These are phyloP conservation scores for Kwoniella dejecticola DNA, from an alignment of 768 basidiomycete genomes.

Conservation along the genomic window DNA sequence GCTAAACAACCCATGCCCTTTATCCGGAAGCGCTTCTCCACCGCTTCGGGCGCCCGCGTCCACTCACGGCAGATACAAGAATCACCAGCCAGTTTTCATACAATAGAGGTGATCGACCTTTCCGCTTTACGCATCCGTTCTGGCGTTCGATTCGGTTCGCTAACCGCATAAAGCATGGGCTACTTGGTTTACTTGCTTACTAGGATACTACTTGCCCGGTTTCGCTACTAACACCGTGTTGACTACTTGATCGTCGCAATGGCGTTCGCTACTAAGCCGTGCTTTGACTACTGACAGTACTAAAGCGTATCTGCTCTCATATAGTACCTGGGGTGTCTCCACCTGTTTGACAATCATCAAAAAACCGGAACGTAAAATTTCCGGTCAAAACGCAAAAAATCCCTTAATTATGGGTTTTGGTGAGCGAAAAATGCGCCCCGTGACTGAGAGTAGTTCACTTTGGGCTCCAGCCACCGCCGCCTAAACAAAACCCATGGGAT, in stretches of 20 bases:
- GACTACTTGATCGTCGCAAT: too few relatives aligned
- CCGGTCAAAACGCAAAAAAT: slow-evolving; percentile 24
- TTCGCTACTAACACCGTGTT: too few relatives aligned
- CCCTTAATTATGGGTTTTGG: slow-evolving; percentile 11
- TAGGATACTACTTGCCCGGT: too few relatives aligned
- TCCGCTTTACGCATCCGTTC: too few relatives aligned
- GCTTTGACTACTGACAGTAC: background rate
- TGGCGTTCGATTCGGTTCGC: too few relatives aligned
- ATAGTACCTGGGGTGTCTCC: slow-evolving; percentile 16
- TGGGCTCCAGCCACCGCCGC: background rate
- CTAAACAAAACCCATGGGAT: background rate
- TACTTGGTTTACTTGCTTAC: too few relatives aligned
- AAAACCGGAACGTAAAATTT: slow-evolving; percentile 22
- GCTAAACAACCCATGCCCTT: background rate
- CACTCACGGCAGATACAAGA: slow-evolving; percentile 7
- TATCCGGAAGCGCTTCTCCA: background rate
- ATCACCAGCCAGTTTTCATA: slow-evolving; percentile 6
- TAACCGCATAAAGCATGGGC: too few relatives aligned
- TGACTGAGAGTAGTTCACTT: slow-evolving; percentile 13
- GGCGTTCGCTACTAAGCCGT: too few relatives aligned
- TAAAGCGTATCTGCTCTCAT: slow-evolving; percentile 12
- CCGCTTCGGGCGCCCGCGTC: slow-evolving; percentile 10
- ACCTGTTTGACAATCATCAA: slow-evolving; percentile 2
- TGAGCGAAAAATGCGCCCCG: slow-evolving; percentile 17
- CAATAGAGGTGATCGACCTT: background rate